Base-by-base conservation (phyloP, 1,284 basidiomycete species). In the Coniferiporia weirii region DNA sequence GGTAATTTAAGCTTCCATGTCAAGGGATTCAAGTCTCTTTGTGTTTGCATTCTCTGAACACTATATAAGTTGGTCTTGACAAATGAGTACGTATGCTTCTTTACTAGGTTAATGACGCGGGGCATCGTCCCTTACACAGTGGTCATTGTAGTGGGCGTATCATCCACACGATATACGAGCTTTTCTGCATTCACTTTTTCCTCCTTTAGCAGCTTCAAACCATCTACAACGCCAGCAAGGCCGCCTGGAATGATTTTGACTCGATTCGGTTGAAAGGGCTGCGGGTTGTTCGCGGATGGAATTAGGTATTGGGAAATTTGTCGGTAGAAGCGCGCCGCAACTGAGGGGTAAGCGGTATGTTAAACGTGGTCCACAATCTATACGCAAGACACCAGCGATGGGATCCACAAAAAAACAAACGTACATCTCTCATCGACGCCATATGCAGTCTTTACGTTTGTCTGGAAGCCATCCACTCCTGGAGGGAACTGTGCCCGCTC, bases 111-210 rank as follows among this genome's bases (percentile, higher is more conserved):
- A 27, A 27, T 27, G 27, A 27, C 5, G 27, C 27, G 5, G 2
- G 27, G 5, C 27, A 3, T 27, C 27, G 27, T 5, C 5, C 27
- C 27, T 27, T 27, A 27, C 27, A 27, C 27, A 27, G 27, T 5
- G 27, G 5, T 27, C 27, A 3, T 27, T 27, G 27, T 27, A 27
- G 27, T 5, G 27, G 61, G 61, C 4, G 68, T 70, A n/a, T 71
- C 70, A 15, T 54, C 57, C 46, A 71, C 64, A 4, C 64, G 52
- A 60, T 71, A 72, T 46, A 74, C 72, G 1, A 73, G 64, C 64
- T 74, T 74, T 54, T 69, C 67, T 12, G 66, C 68, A 36, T 56
- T 50, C 36, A 61, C 69, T 52, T 68, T 65, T 32, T 62, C 59
- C 32, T 64, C 57, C 55, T 66, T 47, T 35, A 69, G 45, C 32